Conservation (phyloP, 2,329 filamentous ascomycete species). For the Didymella exigua region DNA sequence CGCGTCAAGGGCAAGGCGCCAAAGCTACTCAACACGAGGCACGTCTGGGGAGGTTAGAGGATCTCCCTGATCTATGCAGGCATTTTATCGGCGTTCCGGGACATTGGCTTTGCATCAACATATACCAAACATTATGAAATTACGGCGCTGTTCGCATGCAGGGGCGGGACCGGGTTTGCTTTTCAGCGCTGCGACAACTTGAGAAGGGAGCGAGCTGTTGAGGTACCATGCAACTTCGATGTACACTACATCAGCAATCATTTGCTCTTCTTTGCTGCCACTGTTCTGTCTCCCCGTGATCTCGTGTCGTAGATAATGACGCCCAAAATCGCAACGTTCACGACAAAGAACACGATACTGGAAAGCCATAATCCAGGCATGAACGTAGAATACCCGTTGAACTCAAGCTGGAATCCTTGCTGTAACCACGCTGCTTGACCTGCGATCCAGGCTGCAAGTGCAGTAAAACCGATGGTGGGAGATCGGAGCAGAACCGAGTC, state of each 20-base stretch:
- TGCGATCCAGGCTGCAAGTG: constrained; percentile 73
- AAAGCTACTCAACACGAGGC: constrained; percentile 17
- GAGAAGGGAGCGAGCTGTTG: not conserved
- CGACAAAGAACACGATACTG: constrained; percentile 77
- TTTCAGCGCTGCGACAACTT: not conserved
- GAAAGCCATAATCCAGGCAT: constrained; percentile 81
- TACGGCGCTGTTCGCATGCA: not conserved
- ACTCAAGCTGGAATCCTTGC: constrained; percentile 58
- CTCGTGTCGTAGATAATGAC: constrained; percentile 72
- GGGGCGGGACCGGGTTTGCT: not conserved
- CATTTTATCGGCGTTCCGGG: constrained; percentile 5
- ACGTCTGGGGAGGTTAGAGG: constrained; percentile 15
- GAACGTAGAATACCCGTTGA: constrained; percentile 79
- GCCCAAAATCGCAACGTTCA: constrained; percentile 87
- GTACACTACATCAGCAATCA: not conserved
- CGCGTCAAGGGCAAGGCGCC: constrained; percentile 24
- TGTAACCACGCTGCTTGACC: constrained; percentile 66
- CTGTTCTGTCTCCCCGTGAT: constrained; percentile 3
- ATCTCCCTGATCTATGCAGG: not conserved
- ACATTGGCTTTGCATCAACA: not conserved
- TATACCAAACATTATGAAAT: constrained; percentile 10
- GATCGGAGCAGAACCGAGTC: constrained; percentile 71
- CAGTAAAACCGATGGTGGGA: constrained; percentile 66
- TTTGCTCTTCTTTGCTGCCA: constrained; percentile 7
- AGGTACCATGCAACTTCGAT: not conserved